These are phyloP conservation scores for Ophiorrhiza pumila DNA, from an alignment of 257 asterid genomes.

Conservation along the genomic window DNA sequence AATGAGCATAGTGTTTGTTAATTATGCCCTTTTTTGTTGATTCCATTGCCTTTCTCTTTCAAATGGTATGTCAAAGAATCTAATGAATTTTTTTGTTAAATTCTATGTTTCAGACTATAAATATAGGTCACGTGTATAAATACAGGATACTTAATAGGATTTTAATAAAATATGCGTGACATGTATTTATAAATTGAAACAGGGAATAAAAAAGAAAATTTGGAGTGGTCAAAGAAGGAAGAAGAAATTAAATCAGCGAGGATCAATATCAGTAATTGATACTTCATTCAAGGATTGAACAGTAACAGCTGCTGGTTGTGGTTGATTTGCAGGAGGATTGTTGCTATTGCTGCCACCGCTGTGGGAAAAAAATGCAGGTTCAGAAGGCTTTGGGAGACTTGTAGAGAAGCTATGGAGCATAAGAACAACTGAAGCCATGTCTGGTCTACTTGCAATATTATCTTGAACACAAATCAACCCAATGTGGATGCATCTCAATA, in stretches of 20 bases:
- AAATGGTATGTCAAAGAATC: no score
- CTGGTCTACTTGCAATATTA: constrained; percentile 26
- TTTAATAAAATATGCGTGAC: no score
- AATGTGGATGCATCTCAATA: constrained; percentile 27
- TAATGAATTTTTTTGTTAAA: no score
- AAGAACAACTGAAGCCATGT: constrained; percentile 27
- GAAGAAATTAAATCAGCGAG: not conserved
- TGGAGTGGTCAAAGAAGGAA: no score
- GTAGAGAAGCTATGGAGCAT: constrained; percentile 28
- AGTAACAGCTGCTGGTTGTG: not conserved
- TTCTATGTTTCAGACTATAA: no score
- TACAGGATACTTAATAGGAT: no score
- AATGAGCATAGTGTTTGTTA: no score
- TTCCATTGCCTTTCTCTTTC: no score
- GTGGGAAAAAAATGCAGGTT: constrained; percentile 18
- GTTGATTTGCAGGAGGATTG: not conserved
- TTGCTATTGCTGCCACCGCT: not conserved
- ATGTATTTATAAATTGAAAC: no score
- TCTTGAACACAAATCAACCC: constrained; percentile 33
- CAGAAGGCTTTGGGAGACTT: constrained; percentile 20
- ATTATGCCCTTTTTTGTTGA: no score
- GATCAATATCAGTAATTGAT: constrained; percentile 4
- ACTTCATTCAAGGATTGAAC: not conserved
- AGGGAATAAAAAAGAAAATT: no score
- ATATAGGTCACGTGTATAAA: no score